Conservation (phyloP, 768 basidiomycete species). For the Kwoniella dejecticola region DNA sequence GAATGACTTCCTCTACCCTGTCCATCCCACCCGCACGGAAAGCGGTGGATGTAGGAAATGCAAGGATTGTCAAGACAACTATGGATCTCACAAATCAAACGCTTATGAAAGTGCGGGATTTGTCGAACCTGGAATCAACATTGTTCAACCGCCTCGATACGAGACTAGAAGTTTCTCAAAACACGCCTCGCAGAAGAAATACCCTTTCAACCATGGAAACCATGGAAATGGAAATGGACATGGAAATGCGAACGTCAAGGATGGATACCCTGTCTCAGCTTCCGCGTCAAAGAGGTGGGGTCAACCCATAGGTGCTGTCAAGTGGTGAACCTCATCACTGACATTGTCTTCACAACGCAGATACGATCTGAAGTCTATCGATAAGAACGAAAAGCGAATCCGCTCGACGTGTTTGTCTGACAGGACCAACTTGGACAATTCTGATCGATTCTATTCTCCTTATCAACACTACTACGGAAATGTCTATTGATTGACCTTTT, state of each 20-base stretch:
- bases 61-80: not conserved
- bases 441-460: slow-evolving; percentile 7
- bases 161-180: not conserved
- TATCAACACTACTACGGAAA: not conserved
- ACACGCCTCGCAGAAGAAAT: not conserved
- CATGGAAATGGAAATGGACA: not conserved
- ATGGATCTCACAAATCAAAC: not conserved
- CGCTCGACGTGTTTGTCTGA: slow-evolving; percentile 4
- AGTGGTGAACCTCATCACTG: slow-evolving; percentile 21
- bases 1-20: slow-evolving; percentile 12
- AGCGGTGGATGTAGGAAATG: slow-evolving; percentile 4
- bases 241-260: not conserved
- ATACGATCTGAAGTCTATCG: not conserved
- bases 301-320: slow-evolving; percentile 13
- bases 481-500: slow-evolving; percentile 7
- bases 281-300: slow-evolving; percentile 20
- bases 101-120: not conserved
- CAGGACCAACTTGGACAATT: slow-evolving; percentile 2
- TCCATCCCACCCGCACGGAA: not conserved
- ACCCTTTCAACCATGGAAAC: not conserved
- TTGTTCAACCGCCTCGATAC: slow-evolving; percentile 15
- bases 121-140: slow-evolving; percentile 27
- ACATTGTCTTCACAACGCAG: not conserved
- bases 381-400: not conserved
- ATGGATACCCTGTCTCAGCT: slow-evolving; percentile 2